Conservation (phyloP, 192 early-diverging fungal species). For the Coemansia sp. region DNA sequence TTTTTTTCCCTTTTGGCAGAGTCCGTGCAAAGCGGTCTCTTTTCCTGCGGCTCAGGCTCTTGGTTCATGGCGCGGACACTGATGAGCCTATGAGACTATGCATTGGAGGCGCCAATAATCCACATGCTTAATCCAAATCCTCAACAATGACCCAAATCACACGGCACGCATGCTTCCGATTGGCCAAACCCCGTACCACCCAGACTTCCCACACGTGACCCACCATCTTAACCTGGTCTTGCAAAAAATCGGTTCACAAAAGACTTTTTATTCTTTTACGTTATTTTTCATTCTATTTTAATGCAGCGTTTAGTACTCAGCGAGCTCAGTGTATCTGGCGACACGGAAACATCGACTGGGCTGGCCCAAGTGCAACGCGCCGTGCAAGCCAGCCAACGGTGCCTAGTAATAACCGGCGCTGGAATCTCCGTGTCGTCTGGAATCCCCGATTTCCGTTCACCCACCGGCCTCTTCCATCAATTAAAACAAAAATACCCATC, state of each 20-base stretch:
- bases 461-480: slow-evolving; percentile 86
- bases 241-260: neutral
- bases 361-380: slow-evolving; percentile 36
- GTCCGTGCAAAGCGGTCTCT: no score
- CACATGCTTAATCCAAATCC: no score
- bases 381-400: slow-evolving; percentile 40
- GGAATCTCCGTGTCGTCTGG: slow-evolving; percentile 93
- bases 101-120: no score
- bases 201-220: no score
- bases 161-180: no score
- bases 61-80: no score
- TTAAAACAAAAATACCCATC: slow-evolving; percentile 71
- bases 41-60: no score
- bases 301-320: slow-evolving; percentile 32
- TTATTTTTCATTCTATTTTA: neutral
- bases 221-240: no score
- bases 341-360: neutral
- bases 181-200: no score
- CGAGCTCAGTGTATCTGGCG: slow-evolving; percentile 7
- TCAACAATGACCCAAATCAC: no score
- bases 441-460: slow-evolving; percentile 96
- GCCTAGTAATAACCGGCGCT: slow-evolving; percentile 58
- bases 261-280: neutral
- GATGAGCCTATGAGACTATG: no score
- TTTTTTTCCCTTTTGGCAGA: neutral